Percentiles rank a stretch among this genome's conserved stretches.
Evolutionary conservation across 1,284 basidiomycete genomes (phyloP).

Genomic region (Farysia itapuensis): DNA sequence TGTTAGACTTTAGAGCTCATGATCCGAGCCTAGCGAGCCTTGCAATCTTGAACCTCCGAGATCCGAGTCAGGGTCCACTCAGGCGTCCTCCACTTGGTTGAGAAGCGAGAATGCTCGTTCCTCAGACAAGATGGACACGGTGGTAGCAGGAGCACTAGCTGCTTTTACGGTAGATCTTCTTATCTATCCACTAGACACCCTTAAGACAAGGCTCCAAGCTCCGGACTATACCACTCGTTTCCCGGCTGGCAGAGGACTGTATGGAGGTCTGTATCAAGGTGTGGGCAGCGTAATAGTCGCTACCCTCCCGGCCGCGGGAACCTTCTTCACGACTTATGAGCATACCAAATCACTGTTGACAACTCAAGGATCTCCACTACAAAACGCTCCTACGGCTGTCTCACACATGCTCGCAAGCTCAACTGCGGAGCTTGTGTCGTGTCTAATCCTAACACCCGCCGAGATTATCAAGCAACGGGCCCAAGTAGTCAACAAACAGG

Average conservation of each 20-base stretch:
- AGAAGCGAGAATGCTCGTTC: no score
- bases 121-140: conserved; percentile 18
- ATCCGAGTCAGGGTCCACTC: no score
- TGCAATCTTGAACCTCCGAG: no score
- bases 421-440: conserved; percentile 48
- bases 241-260: conserved; percentile 74
- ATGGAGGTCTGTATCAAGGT: conserved; percentile 88
- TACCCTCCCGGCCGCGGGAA: conserved; percentile 76
- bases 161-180: conserved; percentile 70
- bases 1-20: no score
- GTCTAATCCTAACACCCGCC: conserved; percentile 46
- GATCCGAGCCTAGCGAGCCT: no score
- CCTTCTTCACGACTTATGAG: conserved; percentile 53
- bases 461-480: conserved; percentile 53
- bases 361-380: conserved; percentile 21
- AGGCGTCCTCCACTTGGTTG: no score
- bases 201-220: conserved; percentile 94
- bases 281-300: conserved; percentile 95
- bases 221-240: conserved; percentile 71
- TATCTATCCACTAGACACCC: conserved; percentile 93
- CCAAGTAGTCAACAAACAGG: conserved; percentile 43
- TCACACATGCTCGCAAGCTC: conserved; percentile 39
- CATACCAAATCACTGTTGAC: conserved; percentile 33
- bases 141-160: conserved; percentile 49
- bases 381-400: conserved; percentile 22